Evolutionary conservation across 1,284 basidiomycete species (phyloP).

Genomic region (Ceratobasidium sp.): DNA sequence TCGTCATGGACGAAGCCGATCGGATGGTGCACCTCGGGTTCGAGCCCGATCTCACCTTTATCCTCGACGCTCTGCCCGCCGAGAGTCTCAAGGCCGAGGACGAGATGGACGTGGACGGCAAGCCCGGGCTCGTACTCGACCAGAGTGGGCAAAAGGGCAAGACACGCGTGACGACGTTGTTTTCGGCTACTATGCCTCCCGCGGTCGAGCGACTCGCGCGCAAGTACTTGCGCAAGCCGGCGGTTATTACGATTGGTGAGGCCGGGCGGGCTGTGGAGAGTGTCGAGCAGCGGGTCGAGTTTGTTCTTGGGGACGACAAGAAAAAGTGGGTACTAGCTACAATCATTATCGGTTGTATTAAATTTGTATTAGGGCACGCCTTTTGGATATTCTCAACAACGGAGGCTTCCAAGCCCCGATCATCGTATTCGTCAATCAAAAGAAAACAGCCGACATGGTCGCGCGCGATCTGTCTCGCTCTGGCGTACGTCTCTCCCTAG

Average conservation of each 20-base stretch:
- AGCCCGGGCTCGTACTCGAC: conserved; percentile 53
- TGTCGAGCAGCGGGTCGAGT: conserved; percentile 96
- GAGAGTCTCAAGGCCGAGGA: conserved; percentile 88
- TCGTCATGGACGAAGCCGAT: conserved; percentile 99
- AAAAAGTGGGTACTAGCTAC: conserved; percentile 70
- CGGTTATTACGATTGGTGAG: conserved; percentile 96
- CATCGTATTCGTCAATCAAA: conserved; percentile 99
- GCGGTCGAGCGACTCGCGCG: conserved; percentile 92
- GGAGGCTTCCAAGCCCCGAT: conserved; percentile 86
- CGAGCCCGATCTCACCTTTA: conserved; percentile 92
- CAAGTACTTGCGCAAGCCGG: conserved; percentile 92
- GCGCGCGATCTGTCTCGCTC: conserved; percentile 88
- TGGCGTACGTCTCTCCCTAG: conserved; percentile 59
- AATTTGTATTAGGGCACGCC: conserved; percentile 61
- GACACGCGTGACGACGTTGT: conserved; percentile 88
- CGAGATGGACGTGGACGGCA: conserved; percentile 50
- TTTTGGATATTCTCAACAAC: conserved; percentile 91
- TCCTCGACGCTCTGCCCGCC: conserved; percentile 89
- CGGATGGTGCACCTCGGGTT: conserved; percentile 98
- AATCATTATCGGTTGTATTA: not conserved
- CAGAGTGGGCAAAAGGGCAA: conserved; percentile 66
- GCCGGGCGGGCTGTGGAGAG: conserved; percentile 97
- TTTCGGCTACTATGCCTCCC: conserved; percentile 98
- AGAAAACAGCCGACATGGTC: conserved; percentile 97
- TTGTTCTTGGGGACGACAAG: conserved; percentile 91